Base-by-base conservation (phyloP, 148 eudicot genomes). In the Beta vulgaris region DNA sequence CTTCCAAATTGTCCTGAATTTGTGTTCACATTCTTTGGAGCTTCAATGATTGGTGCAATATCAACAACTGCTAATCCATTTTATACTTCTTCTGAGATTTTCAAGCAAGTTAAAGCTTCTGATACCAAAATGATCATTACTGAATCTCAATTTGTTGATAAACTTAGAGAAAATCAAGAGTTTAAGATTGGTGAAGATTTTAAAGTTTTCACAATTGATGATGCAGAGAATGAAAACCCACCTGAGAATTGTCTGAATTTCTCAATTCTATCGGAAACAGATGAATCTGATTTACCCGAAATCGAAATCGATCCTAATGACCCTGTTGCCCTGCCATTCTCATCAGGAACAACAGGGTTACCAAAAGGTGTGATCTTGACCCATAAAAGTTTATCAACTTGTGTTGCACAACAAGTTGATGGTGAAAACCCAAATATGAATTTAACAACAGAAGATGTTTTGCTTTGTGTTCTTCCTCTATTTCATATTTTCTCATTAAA, bases 331-430 rank as follows among this genome's bases (percentile, higher is more conserved):
- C 78, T 94, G 9, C 98, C 98, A 0, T 94, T 92, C 78, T 94
- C 98, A 0, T 94, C 98, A 1, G 98, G 98, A 0, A 94, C 98
- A 0, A 94, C 98, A 1, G 98, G 98, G 39, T 26, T 94, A 0
- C 93, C 97, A 0, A 94, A 94, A 72, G 98, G 98, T 0, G 98
- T 91, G 42, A 85, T 94, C 71, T 34, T 94, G 9, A 91, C 98
- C 0, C 98, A 94, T 76, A 89, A 85, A 68, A 88, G 92, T 42
- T 67, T 88, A 12, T 84, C 91, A 2, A 94, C 98, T 0, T 90
- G 97, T 72, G 91, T 94, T 7, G 89, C 91, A 0, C 98, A 94
- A 29, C 98, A 94, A 43, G 97, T 94, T 0, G 98, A 94, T 36
- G 98, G 98, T 1, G 93, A 92, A 11, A 94, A 91, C 61, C 97